Base-by-base conservation (phyloP, 495 filamentous ascomycete genomes). In the Tetracladium marchalianum region DNA sequence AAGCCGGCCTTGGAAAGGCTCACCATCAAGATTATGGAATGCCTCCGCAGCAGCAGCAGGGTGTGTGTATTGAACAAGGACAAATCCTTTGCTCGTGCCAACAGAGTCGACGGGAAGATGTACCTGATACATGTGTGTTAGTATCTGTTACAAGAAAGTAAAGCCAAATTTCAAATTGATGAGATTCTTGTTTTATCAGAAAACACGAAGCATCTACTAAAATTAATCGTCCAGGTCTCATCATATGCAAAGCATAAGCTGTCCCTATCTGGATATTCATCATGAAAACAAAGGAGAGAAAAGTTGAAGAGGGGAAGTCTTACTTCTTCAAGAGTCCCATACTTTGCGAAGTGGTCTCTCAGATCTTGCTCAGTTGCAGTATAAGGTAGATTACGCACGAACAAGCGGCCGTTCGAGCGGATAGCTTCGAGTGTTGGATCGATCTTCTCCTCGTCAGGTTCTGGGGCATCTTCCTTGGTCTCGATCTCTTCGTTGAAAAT, bases 201-300 rank as follows among this genome's bases (percentile, higher is more conserved):
- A 60, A 58, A 47, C 45, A 66, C 66, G 57, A 66, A 73, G 72
- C 68, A 78, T 76, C 74, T 78, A 78, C 73, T 76, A 78, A 77
- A 77, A 78, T 27, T 75, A 71, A 63, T 68, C 65, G 70, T 67
- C 72, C 72, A 72, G 68, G 66, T 75, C 67, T 65, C 74, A 73
- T 76, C 74, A 75, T 48, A 69, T 71, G 66, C 71, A 35, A 50
- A 82, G 79, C 81, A 92, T 96, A 80, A 84, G 89, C 75, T 97
- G 90, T 96, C 92, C 92, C 92, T 97, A 97, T 95, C 90, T 79
- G 83, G 83, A 77, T 77, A 65, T 82, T 96, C 90, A 96, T 96
- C 90, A 90, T 72, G 60, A 66, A 71, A 62, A 57, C 54, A 49
- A 49, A 41, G 40, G 41, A 39, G 49, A 66, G 50, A 47, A 44